A percentile compares a stretch with the other conserved stretches of the same genome.
These are phyloP conservation scores for Tirmania nivea DNA, from an alignment of 495 filamentous ascomycete genomes.

Conservation along the genomic window DNA sequence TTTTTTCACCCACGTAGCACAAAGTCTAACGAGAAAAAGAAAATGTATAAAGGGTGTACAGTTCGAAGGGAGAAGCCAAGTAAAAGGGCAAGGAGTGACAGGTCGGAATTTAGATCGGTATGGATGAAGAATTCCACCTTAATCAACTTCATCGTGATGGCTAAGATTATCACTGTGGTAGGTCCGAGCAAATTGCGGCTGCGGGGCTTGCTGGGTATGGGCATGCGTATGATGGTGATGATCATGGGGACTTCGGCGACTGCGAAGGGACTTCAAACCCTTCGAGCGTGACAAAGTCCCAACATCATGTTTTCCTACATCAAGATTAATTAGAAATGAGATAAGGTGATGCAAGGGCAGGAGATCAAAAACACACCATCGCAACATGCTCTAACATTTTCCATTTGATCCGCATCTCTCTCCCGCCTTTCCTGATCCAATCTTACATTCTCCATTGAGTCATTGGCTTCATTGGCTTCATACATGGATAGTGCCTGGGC, in stretches of 20 bases:
- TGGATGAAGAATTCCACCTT: too few relatives aligned
- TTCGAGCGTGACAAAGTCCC: slow-evolving; percentile 25
- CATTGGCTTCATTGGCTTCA: slow-evolving; percentile 44
- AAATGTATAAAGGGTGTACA: too few relatives aligned
- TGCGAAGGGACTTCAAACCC: slow-evolving; percentile 22
- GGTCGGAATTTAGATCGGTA: too few relatives aligned
- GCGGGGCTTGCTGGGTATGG: not conserved
- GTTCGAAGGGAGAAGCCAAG: too few relatives aligned
- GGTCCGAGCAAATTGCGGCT: not conserved
- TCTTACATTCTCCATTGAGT: slow-evolving; percentile 61
- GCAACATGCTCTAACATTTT: slow-evolving; percentile 92
- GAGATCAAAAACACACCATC: slow-evolving; percentile 44
- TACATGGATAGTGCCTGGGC: slow-evolving; percentile 31
- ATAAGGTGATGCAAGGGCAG: too few relatives aligned
- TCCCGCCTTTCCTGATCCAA: slow-evolving; percentile 56
- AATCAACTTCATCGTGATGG: not conserved
- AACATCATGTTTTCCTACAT: slow-evolving; percentile 54
- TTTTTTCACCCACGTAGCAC: too few relatives aligned
- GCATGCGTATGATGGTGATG: not conserved
- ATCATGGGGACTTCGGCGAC: slow-evolving; percentile 13
- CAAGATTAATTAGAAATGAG: too few relatives aligned
- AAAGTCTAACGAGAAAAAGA: too few relatives aligned
- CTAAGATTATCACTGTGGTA: not conserved
- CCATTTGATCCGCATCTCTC: slow-evolving; percentile 49
- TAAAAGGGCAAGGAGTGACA: too few relatives aligned